Evolutionary conservation across 1,139 yeast species (phyloP), one percentile per base, ranked within the genome.

Genomic region (Suhomyces ambrosiae): DNA sequence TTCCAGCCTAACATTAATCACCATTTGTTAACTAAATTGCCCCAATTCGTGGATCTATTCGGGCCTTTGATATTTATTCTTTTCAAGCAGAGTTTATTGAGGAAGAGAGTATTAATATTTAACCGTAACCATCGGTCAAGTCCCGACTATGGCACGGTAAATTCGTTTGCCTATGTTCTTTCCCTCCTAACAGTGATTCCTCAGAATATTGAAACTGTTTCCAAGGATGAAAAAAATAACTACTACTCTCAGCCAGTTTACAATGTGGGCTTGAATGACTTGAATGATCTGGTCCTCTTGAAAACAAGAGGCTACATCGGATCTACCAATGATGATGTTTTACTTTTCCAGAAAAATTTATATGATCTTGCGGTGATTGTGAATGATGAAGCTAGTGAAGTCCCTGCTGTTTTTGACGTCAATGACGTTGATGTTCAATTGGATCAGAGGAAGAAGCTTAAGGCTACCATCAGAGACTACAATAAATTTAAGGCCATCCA

Each of bases 11-110:
- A 50, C 23, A 44, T 58, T 12, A 49, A 52, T n/a, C 50, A 68
- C 44, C 88, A 83, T 51, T 76, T 80, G 44, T 62, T 82, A 15
- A 63, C 69, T 27, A 63, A 72, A 8, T 58, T 82, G 12, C 69
- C 76, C 3, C 57, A 64, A 7, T 60, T 81, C 27, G 55, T 84
- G 33, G 68, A 73, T 27, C 56, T 61, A 6, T 64, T 85, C 40
- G 96, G 96, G 0, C 95, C 96, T 0, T 61, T 85, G 32, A 66
- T 85, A 2, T 86, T 85, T 52, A 76, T 76, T 17, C 58, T 86
- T 5, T 87, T 86, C 82, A 86, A 84, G 56, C 71, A 81, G 24
- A 76, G 83, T 5, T 58, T 89, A 23, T 56, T 85, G 21, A 66
- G 94, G 14, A 76, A 81, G 44, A 69, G 81, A 27, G 69, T 88